Percentiles rank a stretch among this genome's conserved stretches.
Evolutionary conservation across 192 early-diverging fungal species (phyloP).

Genomic region (Backusella psychrophila): DNA sequence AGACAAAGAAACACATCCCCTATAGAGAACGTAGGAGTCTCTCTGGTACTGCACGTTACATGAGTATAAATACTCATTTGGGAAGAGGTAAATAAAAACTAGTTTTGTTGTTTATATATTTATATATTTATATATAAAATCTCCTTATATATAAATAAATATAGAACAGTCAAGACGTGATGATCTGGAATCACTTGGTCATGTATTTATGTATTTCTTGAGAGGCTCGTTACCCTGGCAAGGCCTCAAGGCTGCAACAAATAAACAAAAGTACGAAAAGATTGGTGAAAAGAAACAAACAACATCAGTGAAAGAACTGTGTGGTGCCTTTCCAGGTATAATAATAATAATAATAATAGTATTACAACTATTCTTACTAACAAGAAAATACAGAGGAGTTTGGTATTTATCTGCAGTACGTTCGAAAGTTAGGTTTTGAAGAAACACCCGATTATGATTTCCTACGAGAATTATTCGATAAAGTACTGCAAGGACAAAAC

Average conservation of each 20-base stretch:
- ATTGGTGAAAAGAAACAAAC: constrained; percentile 98
- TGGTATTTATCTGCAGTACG: constrained; percentile 82
- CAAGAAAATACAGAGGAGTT: constrained; percentile 65
- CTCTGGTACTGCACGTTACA: constrained; percentile 94
- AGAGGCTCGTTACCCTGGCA: constrained; percentile 95
- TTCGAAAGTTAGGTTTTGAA: constrained; percentile 88
- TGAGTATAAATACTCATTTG: constrained; percentile 96
- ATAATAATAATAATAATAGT: not conserved
- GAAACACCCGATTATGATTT: constrained; percentile 96
- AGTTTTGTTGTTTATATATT: not conserved
- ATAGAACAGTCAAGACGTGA: constrained; percentile 95
- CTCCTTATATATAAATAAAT: constrained; percentile 8
- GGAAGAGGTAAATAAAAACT: constrained; percentile 62
- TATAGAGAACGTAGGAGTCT: constrained; percentile 93
- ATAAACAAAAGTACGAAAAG: constrained; percentile 99
- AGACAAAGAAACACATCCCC: constrained; percentile 94
- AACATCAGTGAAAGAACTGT: constrained; percentile 85
- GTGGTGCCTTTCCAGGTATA: constrained; percentile 78
- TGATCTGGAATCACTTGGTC: constrained; percentile 94
- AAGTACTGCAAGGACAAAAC: constrained; percentile 63
- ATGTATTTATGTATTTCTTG: constrained; percentile 98
- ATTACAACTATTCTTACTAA: not conserved
- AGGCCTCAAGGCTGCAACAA: constrained; percentile 93
- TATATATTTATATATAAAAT: not conserved
- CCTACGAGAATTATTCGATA: constrained; percentile 78